Evolutionary conservation across 306 rosid genomes (phyloP), one percentile per base, ranked within the genome.

Genomic region (Trifolium dubium): DNA sequence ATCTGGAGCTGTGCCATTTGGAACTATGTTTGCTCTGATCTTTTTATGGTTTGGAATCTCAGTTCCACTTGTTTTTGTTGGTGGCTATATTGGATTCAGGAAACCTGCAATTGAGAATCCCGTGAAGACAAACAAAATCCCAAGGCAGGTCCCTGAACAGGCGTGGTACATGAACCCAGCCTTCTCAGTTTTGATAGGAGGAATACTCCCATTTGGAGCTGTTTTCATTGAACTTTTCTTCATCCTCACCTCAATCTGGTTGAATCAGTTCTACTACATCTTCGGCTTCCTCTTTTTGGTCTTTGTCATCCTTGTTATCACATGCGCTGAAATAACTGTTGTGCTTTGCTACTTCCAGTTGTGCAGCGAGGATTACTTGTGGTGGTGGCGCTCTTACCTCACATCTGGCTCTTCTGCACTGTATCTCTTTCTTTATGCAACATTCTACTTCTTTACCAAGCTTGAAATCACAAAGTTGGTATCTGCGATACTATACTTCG

Each of bases 361-460:
- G 83, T 94, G 98, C 92, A 91, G 97, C 58, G 98, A 91, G 88
- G 98, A 94, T 80, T 94, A 94, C 80, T 75, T 87, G 49, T 94
- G 97, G 98, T 91, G 98, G 98, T 91, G 98, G 98, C 85, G 98
- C 34, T 91, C 98, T 2, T 94, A 94, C 85, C 94, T 94, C 44
- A 91, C 97, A 5, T 85, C 98, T 7, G 98, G 97, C 51, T 94
- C 97, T 15, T 94, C 97, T 1, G 97, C 98, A 5, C 75, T 94
- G 6, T 94, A 94, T 84, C 96, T 94, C 67, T 94, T 94, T 85
- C 91, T 94, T 41, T 94, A 94, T 66, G 97, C 98, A 3, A 80
- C 97, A 28, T 91, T 93, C 89, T 94, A 94, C 90, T 94, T 94
- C 92, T 94, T 91, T 90, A 89, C 98, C 28, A 94, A 94, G 92